phyloP scores from a whole-genome alignment of 2,329 filamentous ascomycete species.

The Apiospora kogelbergensis region DNA sequence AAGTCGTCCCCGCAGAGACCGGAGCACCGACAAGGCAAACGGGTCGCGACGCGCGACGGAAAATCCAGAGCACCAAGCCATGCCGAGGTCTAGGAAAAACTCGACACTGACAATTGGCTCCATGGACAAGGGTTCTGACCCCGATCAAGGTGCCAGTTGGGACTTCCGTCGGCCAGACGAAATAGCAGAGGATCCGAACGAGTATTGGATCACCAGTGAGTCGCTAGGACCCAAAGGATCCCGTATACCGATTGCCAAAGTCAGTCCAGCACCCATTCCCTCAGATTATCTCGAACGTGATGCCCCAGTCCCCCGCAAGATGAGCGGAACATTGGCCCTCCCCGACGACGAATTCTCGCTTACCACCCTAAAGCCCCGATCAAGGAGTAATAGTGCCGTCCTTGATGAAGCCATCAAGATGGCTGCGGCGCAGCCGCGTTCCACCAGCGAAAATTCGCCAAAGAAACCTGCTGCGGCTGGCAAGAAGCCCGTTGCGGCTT shows the following conservation, averaged over 20 bases:
- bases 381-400: slow-evolving; percentile 67
- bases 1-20: slow-evolving; percentile 48
- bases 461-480: slow-evolving; percentile 45
- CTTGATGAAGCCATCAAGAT: slow-evolving; percentile 44
- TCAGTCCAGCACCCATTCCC: slow-evolving; percentile 75
- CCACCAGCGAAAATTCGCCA: slow-evolving; percentile 38
- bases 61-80: slow-evolving; percentile 29
- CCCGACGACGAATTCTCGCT: slow-evolving; percentile 58
- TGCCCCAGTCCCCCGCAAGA: slow-evolving; percentile 62
- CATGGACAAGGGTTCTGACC: slow-evolving; percentile 36
- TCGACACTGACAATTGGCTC: slow-evolving; percentile 35
- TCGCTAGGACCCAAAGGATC: slow-evolving; percentile 59
- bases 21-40: slow-evolving; percentile 37
- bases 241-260: slow-evolving; percentile 82
- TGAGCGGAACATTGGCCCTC: slow-evolving; percentile 45
- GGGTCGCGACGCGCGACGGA: slow-evolving; percentile 33
- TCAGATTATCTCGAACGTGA: slow-evolving; percentile 72
- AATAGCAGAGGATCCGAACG: slow-evolving; percentile 60
- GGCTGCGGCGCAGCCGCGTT: not conserved
- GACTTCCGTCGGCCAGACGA: slow-evolving; percentile 79
- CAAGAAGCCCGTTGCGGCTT: slow-evolving; percentile 43
- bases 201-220: slow-evolving; percentile 53
- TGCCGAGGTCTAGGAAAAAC: slow-evolving; percentile 45
- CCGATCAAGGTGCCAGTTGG: slow-evolving; percentile 48
- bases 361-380: slow-evolving; percentile 60